A percentile compares a stretch with the other conserved stretches of the same genome.
phyloP scores from a whole-genome alignment of 306 rosid genomes.

The Boehmeria nivea region DNA sequence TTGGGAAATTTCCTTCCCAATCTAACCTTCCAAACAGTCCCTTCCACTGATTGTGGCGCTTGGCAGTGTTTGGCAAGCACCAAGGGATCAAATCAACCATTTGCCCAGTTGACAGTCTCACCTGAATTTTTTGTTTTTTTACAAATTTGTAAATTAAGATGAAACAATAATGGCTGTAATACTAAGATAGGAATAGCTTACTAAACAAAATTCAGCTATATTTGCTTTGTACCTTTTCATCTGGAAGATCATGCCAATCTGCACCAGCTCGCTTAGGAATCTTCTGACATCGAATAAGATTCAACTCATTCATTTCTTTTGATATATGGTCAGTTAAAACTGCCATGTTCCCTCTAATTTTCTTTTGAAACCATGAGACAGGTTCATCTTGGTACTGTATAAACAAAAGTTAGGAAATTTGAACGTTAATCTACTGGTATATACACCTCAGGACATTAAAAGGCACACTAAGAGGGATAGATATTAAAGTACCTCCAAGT shows the following conservation, averaged over 20 bases:
- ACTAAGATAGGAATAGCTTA: conserved; percentile 5
- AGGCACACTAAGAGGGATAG: neutral
- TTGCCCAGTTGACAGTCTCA: conserved; percentile 69
- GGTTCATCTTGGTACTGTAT: conserved; percentile 70
- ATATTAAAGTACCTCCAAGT: conserved; percentile 51
- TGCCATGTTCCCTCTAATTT: conserved; percentile 61
- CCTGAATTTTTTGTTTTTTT: conserved; percentile 32
- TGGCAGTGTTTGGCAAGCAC: conserved; percentile 98
- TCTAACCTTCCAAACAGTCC: conserved; percentile 94
- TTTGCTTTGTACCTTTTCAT: conserved; percentile 60
- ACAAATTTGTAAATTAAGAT: conserved; percentile 5
- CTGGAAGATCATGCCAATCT: conserved; percentile 95
- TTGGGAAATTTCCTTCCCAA: conserved; percentile 96
- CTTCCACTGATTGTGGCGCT: conserved; percentile 96
- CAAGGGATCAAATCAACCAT: conserved; percentile 86
- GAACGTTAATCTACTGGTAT: neutral
- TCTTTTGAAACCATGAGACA: conserved; percentile 87
- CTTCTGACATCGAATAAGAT: conserved; percentile 73
- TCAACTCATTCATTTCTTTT: conserved; percentile 93
- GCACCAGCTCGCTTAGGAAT: conserved; percentile 91
- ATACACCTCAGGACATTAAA: neutral
- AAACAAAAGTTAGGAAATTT: neutral
- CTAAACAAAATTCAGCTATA: neutral
- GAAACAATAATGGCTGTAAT: neutral
- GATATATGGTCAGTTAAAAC: conserved; percentile 83